Evolutionary conservation across 2,329 filamentous ascomycete species (phyloP), one percentile per base, ranked within the genome.

Genomic region (Pestalotiopsis sp.): DNA sequence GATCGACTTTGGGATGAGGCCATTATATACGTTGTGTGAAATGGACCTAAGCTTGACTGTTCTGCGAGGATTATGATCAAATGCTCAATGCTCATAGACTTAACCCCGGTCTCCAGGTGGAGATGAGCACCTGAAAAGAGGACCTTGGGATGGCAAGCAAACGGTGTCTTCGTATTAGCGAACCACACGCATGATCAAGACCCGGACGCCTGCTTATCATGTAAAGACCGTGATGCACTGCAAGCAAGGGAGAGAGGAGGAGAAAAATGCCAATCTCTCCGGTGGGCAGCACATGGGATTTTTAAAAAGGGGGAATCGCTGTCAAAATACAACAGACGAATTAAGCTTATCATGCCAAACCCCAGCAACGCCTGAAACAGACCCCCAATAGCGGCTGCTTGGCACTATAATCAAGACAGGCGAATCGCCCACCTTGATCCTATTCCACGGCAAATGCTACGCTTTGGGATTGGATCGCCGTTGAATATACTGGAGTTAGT

Each of bases 341-440:
- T n/a, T 52, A 52, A 52, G 45, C 45, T 52, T 52, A 52, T 52
- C 45, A n/a, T 52, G 45, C 57, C 57, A 59, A 59, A 58, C 45
- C 57, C 59, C 36, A 31, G 25, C 20, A n/a, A 27, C 17, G 59
- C 59, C 59, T 62, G 59, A 62, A 62, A 62, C 59, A 62, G 12
- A 41, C 59, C 59, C 59, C 31, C 12, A 40, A 36, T 40, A 36
- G 59, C 31, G 40, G 61, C 36, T 27, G 17, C 61, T 64, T 64
- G 61, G 61, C 61, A 45, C 38, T 64, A 64, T 64, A 64, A 64
- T 49, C 61, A 52, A 64, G 36, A 64, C 61, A 64, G 36, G 14
- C 41, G 20, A 52, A 38, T 20, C 36, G n/a, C 25, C 59, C 31
- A 40, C n/a, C 25, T 23, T 40, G 14, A 40, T 20, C 31, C 31